These are phyloP conservation scores for Cercophora sp. DNA, from an alignment of 495 filamentous ascomycete species.

Conservation along the genomic window DNA sequence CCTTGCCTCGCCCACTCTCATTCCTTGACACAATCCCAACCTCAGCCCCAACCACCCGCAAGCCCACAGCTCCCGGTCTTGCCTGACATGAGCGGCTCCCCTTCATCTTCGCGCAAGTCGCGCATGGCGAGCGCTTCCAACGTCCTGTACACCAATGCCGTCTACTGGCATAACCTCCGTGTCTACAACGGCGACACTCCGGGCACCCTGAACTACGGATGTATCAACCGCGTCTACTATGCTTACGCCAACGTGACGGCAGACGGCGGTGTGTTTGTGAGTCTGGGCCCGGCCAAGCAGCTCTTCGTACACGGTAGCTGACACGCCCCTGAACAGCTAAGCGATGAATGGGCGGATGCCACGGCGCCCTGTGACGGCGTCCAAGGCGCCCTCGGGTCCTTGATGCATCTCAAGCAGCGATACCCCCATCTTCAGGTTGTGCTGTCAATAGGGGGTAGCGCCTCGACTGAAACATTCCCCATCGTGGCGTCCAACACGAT, in stretches of 20 bases:
- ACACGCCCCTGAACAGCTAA: conserved; percentile 57
- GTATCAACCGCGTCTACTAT: conserved; percentile 77
- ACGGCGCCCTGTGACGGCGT: conserved; percentile 75
- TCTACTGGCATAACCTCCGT: conserved; percentile 87
- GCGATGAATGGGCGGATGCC: conserved; percentile 81
- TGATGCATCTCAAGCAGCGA: conserved; percentile 68
- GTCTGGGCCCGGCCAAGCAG: conserved; percentile 18
- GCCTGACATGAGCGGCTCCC: conserved; percentile 12
- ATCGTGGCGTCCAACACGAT: conserved; percentile 60
- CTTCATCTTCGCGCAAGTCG: conserved; percentile 34
- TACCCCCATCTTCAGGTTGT: conserved; percentile 75
- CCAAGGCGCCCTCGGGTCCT: conserved; percentile 71
- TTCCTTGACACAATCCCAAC: conserved; percentile 1
- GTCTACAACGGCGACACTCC: conserved; percentile 76
- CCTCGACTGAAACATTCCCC: conserved; percentile 74
- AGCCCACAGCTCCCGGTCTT: too few species aligned
- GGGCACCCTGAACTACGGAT: conserved; percentile 62
- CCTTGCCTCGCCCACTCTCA: not conserved
- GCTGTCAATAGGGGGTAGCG: conserved; percentile 82
- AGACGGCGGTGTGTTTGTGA: conserved; percentile 80
- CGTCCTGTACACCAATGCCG: conserved; percentile 65
- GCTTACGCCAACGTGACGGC: conserved; percentile 80
- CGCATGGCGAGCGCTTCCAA: conserved; percentile 37
- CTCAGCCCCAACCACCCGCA: not conserved
- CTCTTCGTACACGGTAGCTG: conserved; percentile 7